Base-by-base conservation (phyloP, 225 moss, liverwort and hornwort genomes). In the Antitrichia curtipendula region DNA sequence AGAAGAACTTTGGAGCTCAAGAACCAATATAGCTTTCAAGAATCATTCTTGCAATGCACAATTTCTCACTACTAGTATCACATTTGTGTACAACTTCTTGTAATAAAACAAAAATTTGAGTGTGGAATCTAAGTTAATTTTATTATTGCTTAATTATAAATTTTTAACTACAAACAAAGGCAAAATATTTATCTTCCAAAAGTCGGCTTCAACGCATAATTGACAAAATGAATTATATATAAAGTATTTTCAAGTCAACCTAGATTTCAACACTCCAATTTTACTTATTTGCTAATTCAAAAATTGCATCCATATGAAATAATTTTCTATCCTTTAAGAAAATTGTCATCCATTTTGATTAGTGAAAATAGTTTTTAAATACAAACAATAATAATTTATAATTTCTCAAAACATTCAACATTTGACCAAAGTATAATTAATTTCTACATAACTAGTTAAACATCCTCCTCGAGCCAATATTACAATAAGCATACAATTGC, bases 61-160 rank as follows among this genome's bases (percentile, higher is more conserved):
- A 12, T 7, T 74, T 49, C 0, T 32, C 32, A 31, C 12, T 4
- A 49, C 0, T 0, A 0, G 2, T 32, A 32, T 20, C 3, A 32
- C 20, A 49, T 49, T 31, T 47, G 3, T 1, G 1, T 9, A 2
- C 7, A 74, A 32, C 5, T 32, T 74, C 12, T 12, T 20, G 12
- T 12, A 47, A 74, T 1, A 12, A 0, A 31, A 32, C 7, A 7
- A 32, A 74, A 20, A 16, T 5, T 20, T 13, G 1, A 52, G 19
- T 1, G 8, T 13, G 0, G 5, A 21, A 50, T 75, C 34, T 7
- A 50, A 3, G 1, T 20, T 32, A 13, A 0, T 50, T 47, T 18
- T 47, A 18, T 49, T 12, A 34, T 34, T 50, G 5, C 8, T 34
- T 13, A 13, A 50, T 13, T 50, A 34, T 50, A 12, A 12, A 21